Conservation (phyloP, 129 eudicot genomes). For the Glebionis coronaria region DNA sequence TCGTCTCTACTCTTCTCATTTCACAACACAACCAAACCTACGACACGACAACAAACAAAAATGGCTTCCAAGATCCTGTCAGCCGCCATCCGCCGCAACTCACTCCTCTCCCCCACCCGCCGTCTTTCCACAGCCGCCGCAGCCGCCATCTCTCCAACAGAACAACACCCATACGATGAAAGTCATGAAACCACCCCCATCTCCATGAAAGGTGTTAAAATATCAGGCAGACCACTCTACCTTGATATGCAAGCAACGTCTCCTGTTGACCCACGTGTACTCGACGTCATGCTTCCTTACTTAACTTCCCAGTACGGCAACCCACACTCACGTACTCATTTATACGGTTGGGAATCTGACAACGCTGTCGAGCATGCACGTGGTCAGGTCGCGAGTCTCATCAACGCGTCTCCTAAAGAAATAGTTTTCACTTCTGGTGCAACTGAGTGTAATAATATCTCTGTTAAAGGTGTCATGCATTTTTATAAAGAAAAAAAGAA, state of each 20-base stretch:
- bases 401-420: slow-evolving; percentile 81
- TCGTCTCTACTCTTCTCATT: no score
- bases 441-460: slow-evolving; percentile 89
- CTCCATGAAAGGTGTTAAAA: slow-evolving; percentile 80
- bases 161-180: slow-evolving; percentile 30
- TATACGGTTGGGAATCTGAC: slow-evolving; percentile 98
- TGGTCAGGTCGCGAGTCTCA: slow-evolving; percentile 52
- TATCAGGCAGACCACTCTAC: slow-evolving; percentile 87
- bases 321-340: slow-evolving; percentile 97
- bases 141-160: no score
- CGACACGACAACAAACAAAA: no score
- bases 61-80: no score
- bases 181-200: slow-evolving; percentile 39
- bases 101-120: no score
- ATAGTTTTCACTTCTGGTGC: slow-evolving; percentile 96
- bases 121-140: no score
- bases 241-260: slow-evolving; percentile 98
- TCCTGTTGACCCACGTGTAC: slow-evolving; percentile 93
- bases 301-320: slow-evolving; percentile 78
- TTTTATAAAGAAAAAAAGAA: slow-evolving; percentile 72
- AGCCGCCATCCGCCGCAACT: no score
- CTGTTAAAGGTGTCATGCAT: slow-evolving; percentile 82
- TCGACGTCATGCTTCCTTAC: slow-evolving; percentile 94
- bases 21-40: no score
- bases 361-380: slow-evolving; percentile 83